Base-by-base conservation (phyloP, 306 rosid species). In the Vicia faba region DNA sequence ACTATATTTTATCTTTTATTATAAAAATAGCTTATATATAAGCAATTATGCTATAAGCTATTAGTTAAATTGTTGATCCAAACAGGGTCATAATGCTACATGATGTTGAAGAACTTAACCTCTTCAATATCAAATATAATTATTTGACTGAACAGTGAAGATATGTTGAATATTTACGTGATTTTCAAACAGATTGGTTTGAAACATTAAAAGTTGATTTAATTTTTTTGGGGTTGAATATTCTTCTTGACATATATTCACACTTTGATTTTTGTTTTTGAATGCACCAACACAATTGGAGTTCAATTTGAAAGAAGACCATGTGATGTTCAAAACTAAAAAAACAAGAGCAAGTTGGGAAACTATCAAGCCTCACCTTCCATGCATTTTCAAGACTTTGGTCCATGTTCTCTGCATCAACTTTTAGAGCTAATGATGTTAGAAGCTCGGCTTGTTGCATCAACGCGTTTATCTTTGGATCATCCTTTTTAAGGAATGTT, bases 361-460 rank as follows among this genome's bases (percentile, higher is more conserved):
- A 75, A 62, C 55, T 36, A 56, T 64, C 55, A 36, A 43, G 55
- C 61, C 93, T 81, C 81, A 93, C 99, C 97, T 91, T 95, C 99
- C 99, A 95, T 60, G 97, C 95, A 75, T 83, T 82, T 78, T 95
- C 99, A 70, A 95, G 97, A 79, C 96, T 95, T 78, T 85, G 99
- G 35, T 91, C 96, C 82, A 89, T 78, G 72, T 85, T 95, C 73
- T 95, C 92, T 59, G 86, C 41, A 71, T 86, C 87, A 75, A 91
- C 96, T 82, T 91, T 88, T 55, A 81, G 75, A 31, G 99, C 96
- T 23, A 95, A 78, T 50, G 99, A 95, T 74, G 92, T 85, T 69
- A 95, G 90, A 74, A 95, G 59, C 61, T 91, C 97, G 15, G 97
- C 99, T 86, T 95, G 99, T 81, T 95, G 95, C 85, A 89, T 85